Base-by-base conservation (phyloP, 306 rosid species). In the Erythrophleum fordii region DNA sequence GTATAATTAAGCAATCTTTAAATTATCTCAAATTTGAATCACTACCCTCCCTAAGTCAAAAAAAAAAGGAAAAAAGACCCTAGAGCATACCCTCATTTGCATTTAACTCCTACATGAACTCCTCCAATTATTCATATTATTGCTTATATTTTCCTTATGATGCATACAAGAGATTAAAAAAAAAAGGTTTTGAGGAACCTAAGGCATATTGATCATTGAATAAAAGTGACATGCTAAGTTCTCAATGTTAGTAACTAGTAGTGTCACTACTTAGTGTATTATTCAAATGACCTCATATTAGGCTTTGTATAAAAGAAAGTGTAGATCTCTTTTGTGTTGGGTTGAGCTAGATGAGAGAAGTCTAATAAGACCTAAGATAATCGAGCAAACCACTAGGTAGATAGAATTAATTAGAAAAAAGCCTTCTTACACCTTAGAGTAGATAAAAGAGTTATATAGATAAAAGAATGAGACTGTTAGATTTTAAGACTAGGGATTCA, bases 21-120 rank as follows among this genome's bases (percentile, higher is more conserved):
- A 73, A 26, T 60, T 48, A 79, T 49, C 13, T 66, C 28, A 28
- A 12, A 18, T 59, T 31, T 60, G 28, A 70, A 46, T 51, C 61
- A 71, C 52, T 37, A 18, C 23, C 51, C n/a, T 82, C 65, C 28
- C 35, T 6, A 68, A 72, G 34, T 42, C 60, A 51, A 6, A 5
- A 39, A 28, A 64, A 72, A 72, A 65, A 44, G 41, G 39, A 5
- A 35, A 35, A 35, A 35, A 35, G 39, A 35, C 48, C 45, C 56
- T 77, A 67, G 61, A 55, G 74, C 94, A 72, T 89, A 92, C 97
- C 92, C 98, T 88, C 98, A 92, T 92, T 87, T 89, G 94, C 97
- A 90, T 94, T 89, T 94, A 94, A 87, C 86, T 94, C 97, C 85
- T 88, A 90, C 92, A 83, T 82, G 85, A 91, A 94, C 81, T 91